These are phyloP conservation scores for Macaranga tanarius DNA, from an alignment of 441 rosid species.

Conservation along the genomic window DNA sequence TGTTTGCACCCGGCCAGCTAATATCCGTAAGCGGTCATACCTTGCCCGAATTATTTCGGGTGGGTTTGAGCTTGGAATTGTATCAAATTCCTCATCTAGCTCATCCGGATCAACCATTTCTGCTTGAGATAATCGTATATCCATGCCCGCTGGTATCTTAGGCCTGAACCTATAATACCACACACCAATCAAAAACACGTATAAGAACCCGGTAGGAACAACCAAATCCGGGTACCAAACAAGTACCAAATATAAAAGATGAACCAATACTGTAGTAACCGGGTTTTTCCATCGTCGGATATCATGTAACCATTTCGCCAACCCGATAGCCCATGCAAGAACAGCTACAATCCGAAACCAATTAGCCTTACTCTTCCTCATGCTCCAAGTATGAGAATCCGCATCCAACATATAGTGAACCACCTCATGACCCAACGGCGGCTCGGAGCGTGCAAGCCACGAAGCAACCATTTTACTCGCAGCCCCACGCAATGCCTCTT, in stretches of 20 bases:
- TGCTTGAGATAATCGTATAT: conserved; percentile 78
- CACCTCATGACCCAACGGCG: conserved; percentile 82
- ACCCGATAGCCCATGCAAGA: conserved; percentile 87
- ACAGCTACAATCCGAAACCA: conserved; percentile 92
- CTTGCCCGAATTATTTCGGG: conserved; percentile 66
- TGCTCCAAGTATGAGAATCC: conserved; percentile 93
- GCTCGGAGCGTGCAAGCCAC: conserved; percentile 84
- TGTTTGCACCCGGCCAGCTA: conserved; percentile 82
- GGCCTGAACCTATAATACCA: conserved; percentile 92
- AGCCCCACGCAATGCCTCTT: conserved; percentile 87
- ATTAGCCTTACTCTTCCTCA: conserved; percentile 90
- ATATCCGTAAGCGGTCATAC: conserved; percentile 75
- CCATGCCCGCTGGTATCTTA: conserved; percentile 90
- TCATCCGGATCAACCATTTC: conserved; percentile 82
- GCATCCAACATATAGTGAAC: conserved; percentile 91
- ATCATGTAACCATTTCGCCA: conserved; percentile 82
- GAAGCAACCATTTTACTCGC: conserved; percentile 83
- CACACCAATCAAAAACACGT: conserved; percentile 72
- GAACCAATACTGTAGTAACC: conserved; percentile 76
- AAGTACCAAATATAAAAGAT: conserved; percentile 70
- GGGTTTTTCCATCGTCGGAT: conserved; percentile 82
- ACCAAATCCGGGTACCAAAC: conserved; percentile 94
- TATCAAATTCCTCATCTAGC: conserved; percentile 88
- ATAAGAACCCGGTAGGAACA: conserved; percentile 78
- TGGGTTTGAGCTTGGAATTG: conserved; percentile 71